Evolutionary conservation across 768 basidiomycete genomes (phyloP), one percentile per base, ranked within the genome.

Genomic region (Boletellus ananas): DNA sequence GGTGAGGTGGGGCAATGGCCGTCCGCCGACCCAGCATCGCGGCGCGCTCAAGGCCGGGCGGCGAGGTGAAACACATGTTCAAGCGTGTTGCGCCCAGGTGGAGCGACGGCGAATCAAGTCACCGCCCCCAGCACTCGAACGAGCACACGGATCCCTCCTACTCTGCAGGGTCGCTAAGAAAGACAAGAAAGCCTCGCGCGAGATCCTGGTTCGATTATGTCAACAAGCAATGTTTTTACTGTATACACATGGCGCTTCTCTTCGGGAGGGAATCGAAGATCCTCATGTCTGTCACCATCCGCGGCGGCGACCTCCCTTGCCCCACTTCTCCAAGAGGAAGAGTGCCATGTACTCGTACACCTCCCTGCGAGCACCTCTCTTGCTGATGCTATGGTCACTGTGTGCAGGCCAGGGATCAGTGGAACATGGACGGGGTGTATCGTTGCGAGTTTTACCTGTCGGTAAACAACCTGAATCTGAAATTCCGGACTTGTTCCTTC

Each of bases 391-490:
- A 62, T 96, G 95, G 64, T 94, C 90, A 58, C 92, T 94, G 64
- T 39, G 49, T 34, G 36, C 29, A 49, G 14, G 27, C 21, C 42
- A 21, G 31, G 29, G 17, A 46, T 64, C 49, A 53, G 56, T 29
- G 29, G 29, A 17, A 50, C 43, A 17, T 37, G 45, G 29, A 44
- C 12, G 18, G 33, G 47, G 13, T 2, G 27, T 44, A 39, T 23
- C 21, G 29, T 18, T 45, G 47, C 31, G 38, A 62, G 79, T 61
- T 6, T 25, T 5, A 90, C 87, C 90, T 92, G 70, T 99, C 96
- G 20, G 93, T 93, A 70, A 97, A 99, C 90, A 97, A 91, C 63
- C 94, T 80, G 71, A 97, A 96, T 61, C 86, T 78, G 61, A 85
- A 89, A 52, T 78, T 77, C 59, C 85, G 75, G 39, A 97, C 79